Base-by-base conservation (phyloP, 148 eudicot species). In the Amaranthus cruentus region DNA sequence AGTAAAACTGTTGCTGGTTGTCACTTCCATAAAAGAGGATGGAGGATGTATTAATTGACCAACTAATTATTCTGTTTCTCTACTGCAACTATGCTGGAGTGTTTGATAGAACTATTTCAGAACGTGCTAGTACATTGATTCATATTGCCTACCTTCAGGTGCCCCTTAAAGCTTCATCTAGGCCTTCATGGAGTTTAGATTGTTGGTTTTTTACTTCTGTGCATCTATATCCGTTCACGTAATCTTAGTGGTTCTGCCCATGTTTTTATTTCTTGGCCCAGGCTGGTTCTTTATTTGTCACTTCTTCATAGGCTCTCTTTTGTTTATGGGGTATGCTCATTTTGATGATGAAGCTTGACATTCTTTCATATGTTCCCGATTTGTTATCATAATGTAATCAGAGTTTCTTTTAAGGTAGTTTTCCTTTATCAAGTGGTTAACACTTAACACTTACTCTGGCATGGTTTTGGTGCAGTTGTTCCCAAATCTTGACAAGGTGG, bases 401-500 rank as follows among this genome's bases (percentile, higher is more conserved):
- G 49, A 44, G 43, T 53, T 69, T 57, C 49, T 67, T 67, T 28
- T 6, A 8, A 47, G 8, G 42, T 8, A 11, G 11, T 15, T 38
- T 56, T 48, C 9, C 28, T 60, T 63, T 15, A 18, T 43, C 2
- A 46, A 54, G 61, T 61, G 38, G 38, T 28, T 28, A 28, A 28
- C 38, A 28, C 38, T 28, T 28, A 28, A 28, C 38, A 21, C 4
- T 57, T n/a, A 61, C 57, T 7, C 58, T 71, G 76, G 72, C 62
- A 51, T 49, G 57, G 28, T 66, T 80, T 77, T 63, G 68, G 62
- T 66, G 78, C 97, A 95, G 99, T 86, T 95, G 28, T 95, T 95
- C 72, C 99, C 99, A 18, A 86, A 84, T 76, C 91, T 95, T 55
- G 93, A 92, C 75, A 95, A 95, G 85, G 88, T 95, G 79, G 96